Conservation (phyloP, 2,329 filamentous ascomycete species). For the Hortaea sp. region DNA sequence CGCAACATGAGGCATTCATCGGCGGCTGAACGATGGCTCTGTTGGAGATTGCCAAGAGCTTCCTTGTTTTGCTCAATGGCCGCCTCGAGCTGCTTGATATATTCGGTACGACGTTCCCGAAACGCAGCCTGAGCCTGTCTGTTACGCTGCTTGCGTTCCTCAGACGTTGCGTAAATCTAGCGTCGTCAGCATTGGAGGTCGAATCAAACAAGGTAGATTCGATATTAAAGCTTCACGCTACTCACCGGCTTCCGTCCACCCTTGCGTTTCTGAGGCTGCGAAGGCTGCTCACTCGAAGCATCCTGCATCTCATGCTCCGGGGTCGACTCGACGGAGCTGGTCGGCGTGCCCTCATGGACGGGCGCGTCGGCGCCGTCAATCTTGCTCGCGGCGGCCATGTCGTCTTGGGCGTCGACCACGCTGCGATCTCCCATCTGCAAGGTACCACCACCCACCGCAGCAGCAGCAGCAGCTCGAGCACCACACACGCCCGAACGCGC, state of each 20-base stretch:
- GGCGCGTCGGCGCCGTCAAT: constrained; percentile 26
- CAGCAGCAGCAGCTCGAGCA: too few relatives aligned
- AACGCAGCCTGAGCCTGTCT: constrained; percentile 96
- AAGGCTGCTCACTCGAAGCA: constrained; percentile 32
- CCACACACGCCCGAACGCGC: constrained; percentile 3
- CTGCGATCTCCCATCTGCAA: constrained; percentile 41
- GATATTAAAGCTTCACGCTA: constrained; percentile 12
- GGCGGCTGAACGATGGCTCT: constrained; percentile 84
- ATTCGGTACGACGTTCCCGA: constrained; percentile 90
- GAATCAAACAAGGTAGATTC: too few relatives aligned
- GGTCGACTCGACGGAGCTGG: constrained; percentile 38
- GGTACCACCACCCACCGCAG: constrained; percentile 26
- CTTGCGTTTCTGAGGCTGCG: constrained; percentile 72
- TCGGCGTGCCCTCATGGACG: constrained; percentile 31
- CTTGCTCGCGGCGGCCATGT: constrained; percentile 38
- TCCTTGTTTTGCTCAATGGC: constrained; percentile 97
- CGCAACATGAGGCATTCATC: constrained; percentile 97
- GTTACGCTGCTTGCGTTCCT: constrained; percentile 96
- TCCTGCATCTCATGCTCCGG: constrained; percentile 37
- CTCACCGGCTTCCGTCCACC: constrained; percentile 92
- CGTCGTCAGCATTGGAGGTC: constrained; percentile 3
- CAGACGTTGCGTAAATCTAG: constrained; percentile 96
- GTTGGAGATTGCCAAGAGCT: constrained; percentile 81
- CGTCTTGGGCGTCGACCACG: constrained; percentile 12
- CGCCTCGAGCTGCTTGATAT: constrained; percentile 97